phyloP scores from a whole-genome alignment of 2,329 filamentous ascomycete genomes.

The Gnomoniopsis sp. region DNA sequence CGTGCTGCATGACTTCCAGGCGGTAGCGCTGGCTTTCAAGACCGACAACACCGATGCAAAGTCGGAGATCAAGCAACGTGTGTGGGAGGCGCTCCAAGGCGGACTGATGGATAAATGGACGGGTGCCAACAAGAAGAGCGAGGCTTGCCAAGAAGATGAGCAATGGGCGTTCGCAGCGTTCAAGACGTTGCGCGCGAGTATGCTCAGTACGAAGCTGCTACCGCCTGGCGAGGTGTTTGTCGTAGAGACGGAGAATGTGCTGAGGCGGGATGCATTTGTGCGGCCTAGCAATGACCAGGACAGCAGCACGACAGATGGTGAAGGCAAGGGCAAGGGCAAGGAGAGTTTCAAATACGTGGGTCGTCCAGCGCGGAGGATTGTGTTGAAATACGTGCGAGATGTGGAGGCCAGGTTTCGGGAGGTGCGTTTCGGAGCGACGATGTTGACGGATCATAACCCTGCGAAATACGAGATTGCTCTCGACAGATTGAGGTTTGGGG shows the following conservation, averaged over 20 bases:
- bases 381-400: conserved; percentile 68
- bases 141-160: conserved; percentile 49
- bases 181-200: conserved; percentile 61
- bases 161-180: conserved; percentile 68
- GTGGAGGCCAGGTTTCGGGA: conserved; percentile 69
- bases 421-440: conserved; percentile 66
- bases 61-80: conserved; percentile 60
- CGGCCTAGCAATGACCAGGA: conserved; percentile 27
- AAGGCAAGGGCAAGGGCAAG: conserved; percentile 4
- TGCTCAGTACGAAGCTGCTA: conserved; percentile 67
- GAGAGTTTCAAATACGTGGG: conserved; percentile 40
- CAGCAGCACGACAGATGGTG: not conserved
- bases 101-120: conserved; percentile 62
- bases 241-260: conserved; percentile 64
- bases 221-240: conserved; percentile 76
- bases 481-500: conserved; percentile 52
- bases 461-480: conserved; percentile 70
- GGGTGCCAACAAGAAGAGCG: conserved; percentile 27
- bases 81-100: conserved; percentile 64
- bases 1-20: conserved; percentile 71
- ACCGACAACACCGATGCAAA: conserved; percentile 66
- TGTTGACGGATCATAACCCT: conserved; percentile 74
- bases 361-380: conserved; percentile 63
- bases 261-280: conserved; percentile 64
- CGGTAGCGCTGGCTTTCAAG: conserved; percentile 69